Evolutionary conservation across 768 basidiomycete genomes (phyloP).

Genomic region (Holtermanniella nyarrowii): DNA sequence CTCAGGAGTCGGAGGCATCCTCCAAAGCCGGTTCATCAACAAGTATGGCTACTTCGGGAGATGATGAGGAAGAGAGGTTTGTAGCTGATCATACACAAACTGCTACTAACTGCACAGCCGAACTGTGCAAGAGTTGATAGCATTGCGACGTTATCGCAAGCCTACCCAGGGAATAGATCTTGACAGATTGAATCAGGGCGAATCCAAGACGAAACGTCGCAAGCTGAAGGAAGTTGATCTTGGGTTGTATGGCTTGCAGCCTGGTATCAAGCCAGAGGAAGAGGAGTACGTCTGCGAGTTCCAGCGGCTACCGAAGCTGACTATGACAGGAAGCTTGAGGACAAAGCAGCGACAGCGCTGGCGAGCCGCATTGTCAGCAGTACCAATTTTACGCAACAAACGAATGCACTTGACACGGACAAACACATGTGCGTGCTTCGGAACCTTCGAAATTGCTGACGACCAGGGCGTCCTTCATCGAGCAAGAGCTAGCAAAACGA

Average conservation of each 20-base stretch:
- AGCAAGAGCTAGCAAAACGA: conserved; percentile 74
- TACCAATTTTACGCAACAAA: conserved; percentile 96
- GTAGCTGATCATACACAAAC: neutral
- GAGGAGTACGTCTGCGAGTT: conserved; percentile 11
- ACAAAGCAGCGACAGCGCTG: conserved; percentile 58
- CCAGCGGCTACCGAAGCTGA: conserved; percentile 1
- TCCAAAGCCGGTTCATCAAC: conserved; percentile 1
- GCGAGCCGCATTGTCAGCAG: conserved; percentile 63
- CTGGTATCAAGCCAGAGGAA: conserved; percentile 5
- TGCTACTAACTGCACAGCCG: conserved; percentile 11
- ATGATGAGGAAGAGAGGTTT: conserved; percentile 28
- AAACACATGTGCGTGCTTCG: conserved; percentile 93
- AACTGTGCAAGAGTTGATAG: conserved; percentile 65
- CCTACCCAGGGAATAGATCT: conserved; percentile 69
- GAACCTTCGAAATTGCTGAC: too few relatives aligned
- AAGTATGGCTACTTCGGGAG: conserved; percentile 9
- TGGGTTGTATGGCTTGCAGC: conserved; percentile 38
- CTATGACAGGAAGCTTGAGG: conserved; percentile 44
- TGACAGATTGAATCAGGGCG: conserved; percentile 73
- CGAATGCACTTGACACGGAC: conserved; percentile 88
- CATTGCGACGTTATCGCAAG: conserved; percentile 65
- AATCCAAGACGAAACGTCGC: conserved; percentile 50
- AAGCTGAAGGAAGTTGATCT: conserved; percentile 50
- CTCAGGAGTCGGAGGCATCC: conserved; percentile 4
- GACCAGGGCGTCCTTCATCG: conserved; percentile 91